Conservation (phyloP, 2,329 filamentous ascomycete genomes). For the Talaromyces sp. region DNA sequence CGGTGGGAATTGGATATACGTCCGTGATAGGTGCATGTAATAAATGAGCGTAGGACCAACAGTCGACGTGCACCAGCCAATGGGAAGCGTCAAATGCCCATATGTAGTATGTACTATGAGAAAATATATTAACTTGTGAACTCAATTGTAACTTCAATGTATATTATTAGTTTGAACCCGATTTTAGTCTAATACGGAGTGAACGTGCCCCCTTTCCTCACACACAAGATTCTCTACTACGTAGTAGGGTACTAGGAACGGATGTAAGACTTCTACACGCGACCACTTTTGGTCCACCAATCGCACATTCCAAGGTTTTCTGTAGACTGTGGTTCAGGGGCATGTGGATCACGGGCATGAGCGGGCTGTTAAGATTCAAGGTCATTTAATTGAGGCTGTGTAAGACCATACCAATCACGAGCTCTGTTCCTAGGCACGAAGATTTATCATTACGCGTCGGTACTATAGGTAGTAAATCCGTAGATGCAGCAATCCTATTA, state of each 20-base stretch:
- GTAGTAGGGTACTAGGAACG: no score
- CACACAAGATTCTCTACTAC: neutral
- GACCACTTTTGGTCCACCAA: neutral
- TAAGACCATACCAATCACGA: neutral
- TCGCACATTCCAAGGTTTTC: neutral
- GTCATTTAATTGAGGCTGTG: neutral
- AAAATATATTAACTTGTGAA: neutral
- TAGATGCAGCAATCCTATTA: neutral
- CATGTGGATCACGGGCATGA: neutral
- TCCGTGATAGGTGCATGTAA: neutral
- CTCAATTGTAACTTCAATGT: neutral
- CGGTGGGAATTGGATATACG: neutral
- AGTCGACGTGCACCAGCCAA: neutral
- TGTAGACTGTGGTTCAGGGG: neutral
- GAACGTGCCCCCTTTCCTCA: neutral
- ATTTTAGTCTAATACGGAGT: neutral
- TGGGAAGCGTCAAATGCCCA: neutral
- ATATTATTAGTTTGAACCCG: neutral
- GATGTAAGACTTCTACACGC: neutral
- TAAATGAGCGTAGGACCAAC: neutral
- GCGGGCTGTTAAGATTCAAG: neutral
- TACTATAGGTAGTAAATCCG: neutral
- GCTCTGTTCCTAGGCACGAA: neutral
- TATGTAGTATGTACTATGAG: neutral
- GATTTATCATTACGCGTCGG: constrained; percentile 2